Evolutionary conservation across 306 rosid genomes (phyloP), one percentile per base, ranked within the genome.

Genomic region (Begonia loranthoides): DNA sequence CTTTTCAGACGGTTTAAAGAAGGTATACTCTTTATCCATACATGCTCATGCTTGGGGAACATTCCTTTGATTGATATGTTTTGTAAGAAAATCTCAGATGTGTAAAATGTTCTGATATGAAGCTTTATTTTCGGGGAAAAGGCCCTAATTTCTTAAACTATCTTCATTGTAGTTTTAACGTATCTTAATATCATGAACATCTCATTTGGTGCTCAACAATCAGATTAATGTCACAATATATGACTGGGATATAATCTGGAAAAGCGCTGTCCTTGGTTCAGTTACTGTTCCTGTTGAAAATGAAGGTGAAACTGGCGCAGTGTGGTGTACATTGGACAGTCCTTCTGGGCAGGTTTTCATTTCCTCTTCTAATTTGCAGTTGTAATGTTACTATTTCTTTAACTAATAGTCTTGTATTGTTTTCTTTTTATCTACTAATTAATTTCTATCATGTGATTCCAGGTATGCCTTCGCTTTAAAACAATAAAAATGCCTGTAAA

Each of bases 161-260:
- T 4, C 9, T 28, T 8, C 36, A 28, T 28, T 28, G 36, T 28
- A 28, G 36, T 28, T 4, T 28, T 28, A 28, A 28, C 4, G 36
- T 2, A 28, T 28, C 36, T 28, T 28, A 28, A 7, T 7, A 28
- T 28, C 36, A 28, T 28, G 8, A 28, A 28, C 69, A 77, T 67
- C 28, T 73, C 61, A 66, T 71, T 66, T 45, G 59, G 71, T 72
- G 65, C 68, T 75, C 73, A 50, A 67, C 54, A 74, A 48, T 64
- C 95, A 90, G 99, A 82, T 90, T 58, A 75, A 72, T 56, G 80
- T 90, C 67, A 90, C 99, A 24, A 86, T 90, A 71, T 90, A 82
- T 67, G 95, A 90, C 60, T 86, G 99, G 99, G 99, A 90, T 76
- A 86, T 90, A 66, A 79, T 90, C 56, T 90, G 99, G 99, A 90